Evolutionary conservation across 768 basidiomycete genomes (phyloP).

Genomic region (Xerocomus spinulosus): DNA sequence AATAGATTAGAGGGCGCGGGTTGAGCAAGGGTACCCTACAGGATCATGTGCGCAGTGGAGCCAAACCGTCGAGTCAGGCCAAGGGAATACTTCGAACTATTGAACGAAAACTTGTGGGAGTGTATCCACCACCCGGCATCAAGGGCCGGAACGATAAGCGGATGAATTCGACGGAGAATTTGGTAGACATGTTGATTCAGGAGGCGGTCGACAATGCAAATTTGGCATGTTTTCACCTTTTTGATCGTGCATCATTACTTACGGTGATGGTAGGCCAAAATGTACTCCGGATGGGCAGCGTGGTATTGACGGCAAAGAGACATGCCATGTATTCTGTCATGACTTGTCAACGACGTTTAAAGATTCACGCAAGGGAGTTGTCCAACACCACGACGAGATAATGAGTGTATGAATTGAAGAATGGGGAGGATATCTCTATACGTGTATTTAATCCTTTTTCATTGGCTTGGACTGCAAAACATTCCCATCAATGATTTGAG

Average conservation of each 20-base stretch:
- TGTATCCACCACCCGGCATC: constrained; percentile 47
- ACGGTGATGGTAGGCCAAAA: constrained; percentile 55
- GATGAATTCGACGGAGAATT: constrained; percentile 69
- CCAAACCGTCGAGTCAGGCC: constrained; percentile 54
- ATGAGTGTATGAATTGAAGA: constrained; percentile 14
- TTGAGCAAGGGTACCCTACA: constrained; percentile 12
- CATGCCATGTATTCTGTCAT: constrained; percentile 1
- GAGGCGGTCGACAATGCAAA: constrained; percentile 76
- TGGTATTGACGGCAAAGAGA: constrained; percentile 48
- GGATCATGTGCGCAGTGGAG: constrained; percentile 49
- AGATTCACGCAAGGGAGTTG: background rate
- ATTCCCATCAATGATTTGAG: background rate
- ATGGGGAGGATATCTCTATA: constrained; percentile 13
- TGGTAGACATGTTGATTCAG: constrained; percentile 89
- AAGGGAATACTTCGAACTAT: constrained; percentile 77
- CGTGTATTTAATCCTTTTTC: constrained; percentile 19
- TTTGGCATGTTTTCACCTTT: constrained; percentile 43
- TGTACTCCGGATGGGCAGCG: constrained; percentile 91
- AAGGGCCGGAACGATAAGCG: constrained; percentile 32
- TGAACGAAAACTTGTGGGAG: constrained; percentile 74
- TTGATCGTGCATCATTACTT: background rate
- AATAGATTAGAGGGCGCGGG: background rate
- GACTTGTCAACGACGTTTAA: background rate
- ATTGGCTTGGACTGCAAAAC: constrained; percentile 28
- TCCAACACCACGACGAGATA: constrained; percentile 3